Conservation (phyloP, 306 rosid species). For the Sicyos baderoa region DNA sequence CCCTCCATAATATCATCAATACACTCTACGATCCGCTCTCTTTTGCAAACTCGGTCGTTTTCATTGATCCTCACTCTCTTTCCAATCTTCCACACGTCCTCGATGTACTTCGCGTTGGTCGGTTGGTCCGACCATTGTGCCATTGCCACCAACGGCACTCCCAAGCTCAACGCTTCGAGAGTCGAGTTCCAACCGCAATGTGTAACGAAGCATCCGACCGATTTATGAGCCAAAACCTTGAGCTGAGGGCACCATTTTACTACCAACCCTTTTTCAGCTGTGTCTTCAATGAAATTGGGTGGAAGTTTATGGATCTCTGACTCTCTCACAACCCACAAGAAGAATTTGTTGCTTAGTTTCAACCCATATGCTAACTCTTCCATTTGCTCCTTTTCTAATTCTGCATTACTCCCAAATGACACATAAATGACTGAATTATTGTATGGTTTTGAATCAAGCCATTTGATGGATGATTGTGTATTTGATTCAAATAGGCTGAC, state of each 20-base stretch:
- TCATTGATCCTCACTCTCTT: constrained; percentile 22
- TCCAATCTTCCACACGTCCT: constrained; percentile 27
- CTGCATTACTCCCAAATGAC: not conserved
- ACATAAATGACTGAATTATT: not conserved
- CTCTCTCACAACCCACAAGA: constrained; percentile 12
- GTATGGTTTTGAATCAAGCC: constrained; percentile 18
- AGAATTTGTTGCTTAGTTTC: not conserved
- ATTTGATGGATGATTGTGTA: constrained; percentile 5
- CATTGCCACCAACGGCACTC: constrained; percentile 28
- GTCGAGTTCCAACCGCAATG: constrained; percentile 40
- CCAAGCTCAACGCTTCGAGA: constrained; percentile 26
- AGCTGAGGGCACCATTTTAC: constrained; percentile 26
- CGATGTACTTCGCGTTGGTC: constrained; percentile 26
- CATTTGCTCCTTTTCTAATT: not conserved
- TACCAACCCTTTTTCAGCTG: not conserved
- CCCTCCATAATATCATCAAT: constrained; percentile 26
- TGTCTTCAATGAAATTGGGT: not conserved
- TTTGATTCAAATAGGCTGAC: constrained; percentile 9
- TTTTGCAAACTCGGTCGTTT: constrained; percentile 3
- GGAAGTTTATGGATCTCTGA: constrained; percentile 1
- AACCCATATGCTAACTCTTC: not conserved
- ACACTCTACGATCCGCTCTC: constrained; percentile 12
- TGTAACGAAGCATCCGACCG: constrained; percentile 27
- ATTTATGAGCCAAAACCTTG: constrained; percentile 22
- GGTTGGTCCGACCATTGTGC: constrained; percentile 28